Evolutionary conservation across 2,329 filamentous ascomycete genomes (phyloP).

Genomic region (Verticillium isaacii): DNA sequence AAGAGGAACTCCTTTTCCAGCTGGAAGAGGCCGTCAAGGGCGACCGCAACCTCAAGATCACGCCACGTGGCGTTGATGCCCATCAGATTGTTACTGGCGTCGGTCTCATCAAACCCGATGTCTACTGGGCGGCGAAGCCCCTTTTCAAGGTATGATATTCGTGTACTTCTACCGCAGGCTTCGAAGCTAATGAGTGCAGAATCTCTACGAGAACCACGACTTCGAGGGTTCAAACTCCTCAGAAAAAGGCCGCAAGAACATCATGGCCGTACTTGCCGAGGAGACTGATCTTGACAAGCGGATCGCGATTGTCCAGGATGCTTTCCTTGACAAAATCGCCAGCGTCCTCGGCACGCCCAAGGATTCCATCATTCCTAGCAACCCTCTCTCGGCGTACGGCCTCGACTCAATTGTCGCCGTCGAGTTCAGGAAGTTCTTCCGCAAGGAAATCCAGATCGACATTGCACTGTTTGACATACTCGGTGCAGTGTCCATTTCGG

Average conservation of each 20-base stretch:
- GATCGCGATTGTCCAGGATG: constrained; percentile 10
- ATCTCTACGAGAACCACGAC: constrained; percentile 18
- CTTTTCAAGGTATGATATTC: constrained; percentile 7
- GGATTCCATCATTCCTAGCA: constrained; percentile 9
- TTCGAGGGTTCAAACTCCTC: constrained; percentile 9
- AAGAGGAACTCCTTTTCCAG: constrained; percentile 17
- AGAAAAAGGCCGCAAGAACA: constrained; percentile 13
- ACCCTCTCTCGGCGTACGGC: constrained; percentile 16
- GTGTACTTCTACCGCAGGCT: not conserved
- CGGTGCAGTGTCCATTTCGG: constrained; percentile 14
- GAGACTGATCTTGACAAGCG: constrained; percentile 7
- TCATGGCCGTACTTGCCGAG: constrained; percentile 10
- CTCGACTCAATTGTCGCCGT: constrained; percentile 17
- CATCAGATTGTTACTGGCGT: constrained; percentile 19
- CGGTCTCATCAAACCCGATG: constrained; percentile 15
- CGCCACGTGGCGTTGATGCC: constrained; percentile 7
- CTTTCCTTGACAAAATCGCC: constrained; percentile 15
- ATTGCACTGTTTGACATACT: constrained; percentile 17
- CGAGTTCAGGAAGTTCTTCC: constrained; percentile 18
- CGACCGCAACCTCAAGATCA: constrained; percentile 5
- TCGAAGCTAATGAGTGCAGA: not conserved
- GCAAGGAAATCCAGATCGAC: constrained; percentile 12
- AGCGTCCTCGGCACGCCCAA: constrained; percentile 8
- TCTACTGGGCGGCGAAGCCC: constrained; percentile 17
- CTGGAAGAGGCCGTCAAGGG: constrained; percentile 15